Conservation (phyloP, 805 yeast genomes). For the Hanseniaspora clermontiae region DNA sequence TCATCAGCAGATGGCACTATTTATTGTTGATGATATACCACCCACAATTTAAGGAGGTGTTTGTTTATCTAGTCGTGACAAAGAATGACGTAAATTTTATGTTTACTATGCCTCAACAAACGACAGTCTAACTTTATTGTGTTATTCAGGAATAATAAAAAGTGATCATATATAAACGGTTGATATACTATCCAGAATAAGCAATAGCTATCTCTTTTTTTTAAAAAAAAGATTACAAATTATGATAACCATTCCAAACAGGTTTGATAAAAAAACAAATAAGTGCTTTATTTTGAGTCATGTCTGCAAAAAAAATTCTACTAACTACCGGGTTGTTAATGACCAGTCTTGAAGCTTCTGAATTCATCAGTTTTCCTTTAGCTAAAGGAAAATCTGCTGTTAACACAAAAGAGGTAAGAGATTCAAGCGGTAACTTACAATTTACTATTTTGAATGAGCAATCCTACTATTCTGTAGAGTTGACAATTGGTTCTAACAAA, state of each 20-base stretch:
- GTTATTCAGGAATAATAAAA: too few relatives aligned
- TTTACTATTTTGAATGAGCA: constrained; percentile 27
- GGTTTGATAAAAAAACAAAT: too few relatives aligned
- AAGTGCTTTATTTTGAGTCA: background rate
- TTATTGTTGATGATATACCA: background rate
- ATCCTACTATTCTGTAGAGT: constrained; percentile 31
- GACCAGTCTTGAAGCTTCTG: background rate
- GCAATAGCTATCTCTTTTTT: too few relatives aligned
- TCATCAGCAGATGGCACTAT: background rate
- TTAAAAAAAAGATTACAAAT: too few relatives aligned
- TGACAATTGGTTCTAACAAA: constrained; percentile 40
- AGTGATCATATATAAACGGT: too few relatives aligned
- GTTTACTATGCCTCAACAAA: too few relatives aligned
- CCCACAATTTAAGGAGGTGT: too few relatives aligned
- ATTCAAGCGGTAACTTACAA: background rate
- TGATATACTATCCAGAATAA: too few relatives aligned
- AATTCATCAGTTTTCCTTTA: background rate
- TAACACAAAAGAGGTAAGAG: background rate
- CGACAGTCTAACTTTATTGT: too few relatives aligned
- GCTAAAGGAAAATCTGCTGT: background rate
- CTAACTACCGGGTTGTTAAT: constrained; percentile 1
- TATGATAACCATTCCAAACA: background rate
- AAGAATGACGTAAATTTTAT: too few relatives aligned
- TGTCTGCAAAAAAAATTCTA: background rate
- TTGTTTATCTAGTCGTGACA: too few relatives aligned